Conservation (phyloP, 192 early-diverging fungal genomes). For the Haplosporangium gracile region DNA sequence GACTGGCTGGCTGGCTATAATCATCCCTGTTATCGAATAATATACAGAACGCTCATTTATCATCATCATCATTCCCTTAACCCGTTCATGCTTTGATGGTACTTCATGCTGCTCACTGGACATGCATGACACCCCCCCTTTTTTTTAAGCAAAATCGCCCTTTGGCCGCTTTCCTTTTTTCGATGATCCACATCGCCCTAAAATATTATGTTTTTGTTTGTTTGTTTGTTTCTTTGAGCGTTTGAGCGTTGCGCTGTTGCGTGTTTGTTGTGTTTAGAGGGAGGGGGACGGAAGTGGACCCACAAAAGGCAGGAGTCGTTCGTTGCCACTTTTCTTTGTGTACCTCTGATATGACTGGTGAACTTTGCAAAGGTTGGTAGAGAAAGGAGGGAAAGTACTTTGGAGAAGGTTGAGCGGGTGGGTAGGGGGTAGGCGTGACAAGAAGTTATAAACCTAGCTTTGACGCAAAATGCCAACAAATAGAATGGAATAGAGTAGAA, state of each 20-base stretch:
- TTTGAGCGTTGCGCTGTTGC: not conserved
- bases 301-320: not conserved
- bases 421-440: not conserved
- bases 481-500: not conserved
- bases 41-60: too few relatives aligned
- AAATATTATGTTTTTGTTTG: not conserved
- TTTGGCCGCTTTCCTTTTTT: not conserved
- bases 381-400: not conserved
- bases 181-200: not conserved
- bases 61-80: too few relatives aligned
- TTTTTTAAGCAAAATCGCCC: not conserved
- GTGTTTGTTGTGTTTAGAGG: too few relatives aligned
- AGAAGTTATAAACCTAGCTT: not conserved
- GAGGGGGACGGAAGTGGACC: too few relatives aligned
- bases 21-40: too few relatives aligned
- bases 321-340: not conserved
- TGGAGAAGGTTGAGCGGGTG: not conserved
- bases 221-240: not conserved
- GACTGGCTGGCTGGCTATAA: too few relatives aligned
- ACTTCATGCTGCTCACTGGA: not conserved
- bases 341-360: slow-evolving; percentile 1
- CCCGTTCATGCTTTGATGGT: not conserved
- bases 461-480: not conserved
- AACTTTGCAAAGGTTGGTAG: not conserved
- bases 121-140: not conserved